Base-by-base conservation (phyloP, 768 basidiomycete genomes). In the Ramaria sp. region DNA sequence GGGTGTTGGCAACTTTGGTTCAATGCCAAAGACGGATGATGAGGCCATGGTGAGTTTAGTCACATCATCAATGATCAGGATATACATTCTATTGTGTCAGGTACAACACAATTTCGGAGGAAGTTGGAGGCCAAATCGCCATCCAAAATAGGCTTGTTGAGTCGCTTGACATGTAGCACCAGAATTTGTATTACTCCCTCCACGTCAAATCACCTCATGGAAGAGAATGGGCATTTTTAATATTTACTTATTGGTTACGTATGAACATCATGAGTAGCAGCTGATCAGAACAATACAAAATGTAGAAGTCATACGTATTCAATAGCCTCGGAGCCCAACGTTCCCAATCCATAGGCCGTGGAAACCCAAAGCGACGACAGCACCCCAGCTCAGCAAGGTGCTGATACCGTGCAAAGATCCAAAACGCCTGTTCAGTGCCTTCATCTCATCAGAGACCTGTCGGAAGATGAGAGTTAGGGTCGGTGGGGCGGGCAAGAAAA, bases 301-400 rank as follows among this genome's bases (percentile, higher is more conserved):
- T 13, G 9, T 37, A 37, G 34, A 37, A 37, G 9, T 10, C 13
- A 13, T 37, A 13, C 10, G 13, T 37, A 37, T 10, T 34, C 13
- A 37, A 7, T 73, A 73, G 20, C 66, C 65, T 60, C 71, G 73
- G 30, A 83, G 63, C 27, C 83, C 82, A 46, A 66, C 67, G 62
- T 75, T 80, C 30, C 79, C 86, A 45, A 88, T 77, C 80, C 81
- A 87, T 39, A 87, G 67, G 13, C 87, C 87, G 61, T 88, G 86
- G 70, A 86, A 82, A 34, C 70, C 68, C 49, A 87, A 66, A 2
- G 79, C 78, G 54, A 85, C 66, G 60, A 89, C 74, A 9, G 82
- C 76, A 15, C 67, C 63, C 37, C 88, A 69, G 68, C 88, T 90
- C 55, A 80, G 76, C 22, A 86, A 70, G 5, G 82, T 83, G 66